phyloP scores from a whole-genome alignment of 2,329 filamentous ascomycete species.

The Aspergillus japonicus region DNA sequence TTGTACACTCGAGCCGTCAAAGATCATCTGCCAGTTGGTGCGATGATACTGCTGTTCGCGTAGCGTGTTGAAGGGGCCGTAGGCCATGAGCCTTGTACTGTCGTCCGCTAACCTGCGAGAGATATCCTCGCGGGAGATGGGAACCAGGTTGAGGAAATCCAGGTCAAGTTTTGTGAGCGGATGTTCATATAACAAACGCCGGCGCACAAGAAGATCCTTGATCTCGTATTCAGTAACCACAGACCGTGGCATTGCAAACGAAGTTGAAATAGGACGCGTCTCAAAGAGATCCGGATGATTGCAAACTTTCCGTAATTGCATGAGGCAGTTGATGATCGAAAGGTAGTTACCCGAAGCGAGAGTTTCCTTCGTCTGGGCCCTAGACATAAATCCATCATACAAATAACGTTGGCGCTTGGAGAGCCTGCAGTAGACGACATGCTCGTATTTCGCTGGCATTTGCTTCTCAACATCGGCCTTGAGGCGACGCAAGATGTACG shows the following conservation, averaged over 20 bases:
- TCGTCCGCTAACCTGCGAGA: slow-evolving; percentile 54
- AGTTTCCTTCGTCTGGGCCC: slow-evolving; percentile 84
- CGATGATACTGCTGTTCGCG: slow-evolving; percentile 66
- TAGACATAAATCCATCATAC: slow-evolving; percentile 93
- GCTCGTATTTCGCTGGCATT: slow-evolving; percentile 97
- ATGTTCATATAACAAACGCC: slow-evolving; percentile 61
- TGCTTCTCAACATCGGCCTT: slow-evolving; percentile 99
- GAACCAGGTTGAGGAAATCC: slow-evolving; percentile 75
- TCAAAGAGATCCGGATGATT: slow-evolving; percentile 98
- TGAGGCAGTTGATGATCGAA: slow-evolving; percentile 96
- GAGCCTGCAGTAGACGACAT: slow-evolving; percentile 90
- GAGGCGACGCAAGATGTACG: slow-evolving; percentile 83
- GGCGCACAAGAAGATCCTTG: slow-evolving; percentile 69
- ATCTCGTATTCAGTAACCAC: slow-evolving; percentile 71
- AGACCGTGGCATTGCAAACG: slow-evolving; percentile 84
- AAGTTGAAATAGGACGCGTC: slow-evolving; percentile 93
- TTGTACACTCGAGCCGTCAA: slow-evolving; percentile 66
- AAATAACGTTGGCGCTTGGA: slow-evolving; percentile 94
- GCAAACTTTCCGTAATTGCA: slow-evolving; percentile 96
- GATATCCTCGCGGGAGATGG: slow-evolving; percentile 66
- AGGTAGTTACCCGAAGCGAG: slow-evolving; percentile 92
- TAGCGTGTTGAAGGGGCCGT: slow-evolving; percentile 66
- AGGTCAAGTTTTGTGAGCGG: slow-evolving; percentile 67
- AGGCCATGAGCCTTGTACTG: slow-evolving; percentile 67
- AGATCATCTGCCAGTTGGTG: slow-evolving; percentile 55